phyloP scores from a whole-genome alignment of 2,329 filamentous ascomycete species.

The Macrophomina phaseolina region DNA sequence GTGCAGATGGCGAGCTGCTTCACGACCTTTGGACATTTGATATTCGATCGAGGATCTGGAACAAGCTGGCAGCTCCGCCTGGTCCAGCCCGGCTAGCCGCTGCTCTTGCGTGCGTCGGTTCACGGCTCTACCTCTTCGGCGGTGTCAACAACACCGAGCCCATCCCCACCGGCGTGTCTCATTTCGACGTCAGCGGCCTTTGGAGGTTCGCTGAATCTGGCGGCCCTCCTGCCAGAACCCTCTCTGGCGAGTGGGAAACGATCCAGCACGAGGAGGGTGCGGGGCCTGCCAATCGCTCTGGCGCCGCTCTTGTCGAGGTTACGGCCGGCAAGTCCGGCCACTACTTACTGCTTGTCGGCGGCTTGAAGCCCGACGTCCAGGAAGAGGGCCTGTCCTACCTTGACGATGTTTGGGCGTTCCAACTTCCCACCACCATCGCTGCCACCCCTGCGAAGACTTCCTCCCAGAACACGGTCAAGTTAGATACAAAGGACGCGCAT shows the following conservation, averaged over 20 bases:
- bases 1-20: slow-evolving; percentile 32
- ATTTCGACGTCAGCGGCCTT: slow-evolving; percentile 42
- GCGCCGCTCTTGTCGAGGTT: slow-evolving; percentile 53
- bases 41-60: slow-evolving; percentile 56
- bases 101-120: slow-evolving; percentile 52
- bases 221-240: slow-evolving; percentile 36
- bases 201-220: slow-evolving; percentile 44
- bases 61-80: slow-evolving; percentile 54
- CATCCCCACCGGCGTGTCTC: slow-evolving; percentile 32
- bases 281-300: slow-evolving; percentile 51
- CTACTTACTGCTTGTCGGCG: slow-evolving; percentile 60
- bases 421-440: slow-evolving; percentile 54
- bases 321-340: slow-evolving; percentile 59
- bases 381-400: slow-evolving; percentile 29
- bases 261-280: slow-evolving; percentile 34
- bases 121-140: slow-evolving; percentile 56
- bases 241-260: slow-evolving; percentile 42
- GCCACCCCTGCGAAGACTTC: slow-evolving; percentile 57
- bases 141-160: slow-evolving; percentile 39
- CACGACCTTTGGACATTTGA: slow-evolving; percentile 61
- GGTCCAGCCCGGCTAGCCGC: slow-evolving; percentile 44
- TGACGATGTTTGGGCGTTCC: slow-evolving; percentile 60
- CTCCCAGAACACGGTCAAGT: slow-evolving; percentile 52
- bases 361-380: slow-evolving; percentile 38
- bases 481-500: slow-evolving; percentile 53